Conservation (phyloP, 805 yeast species). For the Ascoidea asiatica region DNA sequence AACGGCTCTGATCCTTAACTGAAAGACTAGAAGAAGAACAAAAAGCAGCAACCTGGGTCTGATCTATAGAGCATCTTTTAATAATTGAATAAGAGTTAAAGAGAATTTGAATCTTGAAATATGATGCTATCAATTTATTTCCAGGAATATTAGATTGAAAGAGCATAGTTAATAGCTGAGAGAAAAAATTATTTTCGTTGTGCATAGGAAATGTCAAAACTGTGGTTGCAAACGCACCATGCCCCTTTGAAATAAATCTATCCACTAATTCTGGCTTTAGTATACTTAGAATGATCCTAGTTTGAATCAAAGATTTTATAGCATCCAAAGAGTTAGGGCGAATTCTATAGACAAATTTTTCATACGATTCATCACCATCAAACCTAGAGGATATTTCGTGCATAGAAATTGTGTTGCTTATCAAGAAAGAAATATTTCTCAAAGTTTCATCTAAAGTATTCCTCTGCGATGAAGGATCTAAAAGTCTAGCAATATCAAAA, state of each 20-base stretch:
- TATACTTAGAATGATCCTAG: not conserved
- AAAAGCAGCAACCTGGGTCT: not conserved
- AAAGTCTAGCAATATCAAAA: not conserved
- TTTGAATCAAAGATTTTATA: not conserved
- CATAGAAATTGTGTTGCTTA: not conserved
- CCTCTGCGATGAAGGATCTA: not conserved
- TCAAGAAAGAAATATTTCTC: not conserved
- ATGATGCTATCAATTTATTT: not conserved
- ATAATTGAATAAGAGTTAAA: not conserved
- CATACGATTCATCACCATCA: not conserved
- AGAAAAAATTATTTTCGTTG: not conserved
- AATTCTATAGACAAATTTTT: too few relatives aligned
- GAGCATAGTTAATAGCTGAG: not conserved
- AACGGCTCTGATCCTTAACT: not conserved
- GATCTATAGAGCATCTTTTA: not conserved
- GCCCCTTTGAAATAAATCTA: not conserved
- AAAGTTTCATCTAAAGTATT: not conserved
- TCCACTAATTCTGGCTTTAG: too few relatives aligned
- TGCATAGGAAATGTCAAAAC: not conserved
- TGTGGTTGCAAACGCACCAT: not conserved
- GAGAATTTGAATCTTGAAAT: not conserved
- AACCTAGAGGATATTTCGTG: not conserved
- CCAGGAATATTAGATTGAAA: not conserved
- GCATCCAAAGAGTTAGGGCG: not conserved
- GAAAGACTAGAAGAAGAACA: too few relatives aligned